These are phyloP conservation scores for Delitschia confertaspora DNA, from an alignment of 495 filamentous ascomycete genomes.

Conservation along the genomic window DNA sequence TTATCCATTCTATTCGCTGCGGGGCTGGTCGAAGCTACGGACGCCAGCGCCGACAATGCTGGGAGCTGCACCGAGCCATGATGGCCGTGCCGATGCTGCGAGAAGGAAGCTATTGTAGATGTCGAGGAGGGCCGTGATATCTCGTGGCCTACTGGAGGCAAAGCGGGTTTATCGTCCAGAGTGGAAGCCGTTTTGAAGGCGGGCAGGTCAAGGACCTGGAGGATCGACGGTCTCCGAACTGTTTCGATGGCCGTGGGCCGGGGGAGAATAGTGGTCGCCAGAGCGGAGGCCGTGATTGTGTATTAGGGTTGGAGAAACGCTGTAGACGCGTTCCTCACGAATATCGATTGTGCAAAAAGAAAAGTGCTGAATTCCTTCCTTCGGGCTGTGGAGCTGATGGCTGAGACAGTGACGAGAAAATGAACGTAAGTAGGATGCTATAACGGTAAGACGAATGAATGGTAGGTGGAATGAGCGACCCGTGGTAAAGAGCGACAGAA, in stretches of 20 bases:
- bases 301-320: constrained; percentile 26
- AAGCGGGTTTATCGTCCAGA: constrained; percentile 21
- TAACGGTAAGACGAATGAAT: no score
- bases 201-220: constrained; percentile 27
- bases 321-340: constrained; percentile 16
- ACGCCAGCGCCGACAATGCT: constrained; percentile 53
- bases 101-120: constrained; percentile 34
- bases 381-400: not conserved
- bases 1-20: constrained; percentile 39
- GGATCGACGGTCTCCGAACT: constrained; percentile 23
- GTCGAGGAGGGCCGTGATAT: constrained; percentile 36
- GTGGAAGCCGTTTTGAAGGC: constrained; percentile 26
- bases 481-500: constrained; percentile 10
- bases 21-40: constrained; percentile 52
- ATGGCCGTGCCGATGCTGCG: constrained; percentile 34
- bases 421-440: not conserved
- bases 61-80: constrained; percentile 45
- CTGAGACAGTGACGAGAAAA: no score
- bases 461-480: not conserved
- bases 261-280: constrained; percentile 26
- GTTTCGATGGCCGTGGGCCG: constrained; percentile 27
- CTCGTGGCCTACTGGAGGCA: constrained; percentile 31
- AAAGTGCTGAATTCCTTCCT: not conserved
- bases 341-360: constrained; percentile 8
- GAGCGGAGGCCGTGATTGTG: constrained; percentile 25